phyloP scores from a whole-genome alignment of 306 rosid genomes.

The Cucumis hystrix region DNA sequence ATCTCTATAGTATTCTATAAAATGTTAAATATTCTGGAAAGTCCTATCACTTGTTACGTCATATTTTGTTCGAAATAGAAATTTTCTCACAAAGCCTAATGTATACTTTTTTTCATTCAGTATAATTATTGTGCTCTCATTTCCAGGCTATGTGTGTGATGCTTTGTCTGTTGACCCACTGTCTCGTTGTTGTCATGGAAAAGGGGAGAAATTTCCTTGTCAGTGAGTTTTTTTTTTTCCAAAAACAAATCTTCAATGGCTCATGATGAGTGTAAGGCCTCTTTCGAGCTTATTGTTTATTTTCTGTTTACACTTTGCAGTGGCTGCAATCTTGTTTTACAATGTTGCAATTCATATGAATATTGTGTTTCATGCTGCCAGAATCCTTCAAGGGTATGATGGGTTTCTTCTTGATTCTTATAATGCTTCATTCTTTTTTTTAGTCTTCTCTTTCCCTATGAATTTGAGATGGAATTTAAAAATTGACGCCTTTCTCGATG shows the following conservation, averaged over 20 bases:
- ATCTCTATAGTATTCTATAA: neutral
- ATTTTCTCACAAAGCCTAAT: neutral
- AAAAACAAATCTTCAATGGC: constrained; percentile 7
- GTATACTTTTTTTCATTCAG: neutral
- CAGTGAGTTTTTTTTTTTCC: constrained; percentile 65
- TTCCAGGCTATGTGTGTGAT: constrained; percentile 66
- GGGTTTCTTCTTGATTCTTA: neutral
- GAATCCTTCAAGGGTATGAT: constrained; percentile 57
- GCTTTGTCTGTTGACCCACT: constrained; percentile 37
- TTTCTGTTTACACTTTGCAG: constrained; percentile 36
- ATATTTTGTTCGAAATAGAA: neutral
- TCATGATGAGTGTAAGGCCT: neutral
- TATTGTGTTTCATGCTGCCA: constrained; percentile 94
- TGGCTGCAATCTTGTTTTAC: constrained; percentile 71
- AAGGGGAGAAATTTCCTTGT: constrained; percentile 75
- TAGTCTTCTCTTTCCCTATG: neutral
- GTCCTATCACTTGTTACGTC: neutral
- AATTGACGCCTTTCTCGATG: neutral
- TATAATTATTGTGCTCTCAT: constrained; percentile 3
- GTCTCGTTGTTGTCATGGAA: constrained; percentile 66
- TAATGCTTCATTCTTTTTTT: neutral
- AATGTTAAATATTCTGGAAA: neutral
- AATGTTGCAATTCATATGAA: constrained; percentile 83
- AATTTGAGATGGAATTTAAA: neutral
- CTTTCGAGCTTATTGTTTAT: neutral